Percentiles rank a stretch among this genome's conserved stretches.
phyloP scores from a whole-genome alignment of 1,139 yeast genomes.

The Nakaseomyces kungkrabaensis region DNA sequence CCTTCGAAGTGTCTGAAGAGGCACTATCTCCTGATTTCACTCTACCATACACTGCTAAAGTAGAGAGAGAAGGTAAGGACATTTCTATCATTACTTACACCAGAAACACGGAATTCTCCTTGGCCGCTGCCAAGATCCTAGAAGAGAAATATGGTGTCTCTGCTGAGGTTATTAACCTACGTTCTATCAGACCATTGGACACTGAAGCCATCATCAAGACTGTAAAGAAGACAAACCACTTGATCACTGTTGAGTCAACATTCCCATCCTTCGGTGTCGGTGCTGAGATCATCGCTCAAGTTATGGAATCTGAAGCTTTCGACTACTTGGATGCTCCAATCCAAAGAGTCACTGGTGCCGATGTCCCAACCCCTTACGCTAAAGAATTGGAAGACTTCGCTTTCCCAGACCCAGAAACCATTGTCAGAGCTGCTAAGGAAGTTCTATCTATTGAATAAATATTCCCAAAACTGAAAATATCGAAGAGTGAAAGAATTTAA shows the following conservation, averaged over 20 bases:
- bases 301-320: slow-evolving; percentile 97
- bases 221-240: slow-evolving; percentile 93
- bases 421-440: slow-evolving; percentile 83
- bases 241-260: slow-evolving; percentile 92
- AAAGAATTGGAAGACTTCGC: slow-evolving; percentile 95
- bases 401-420: slow-evolving; percentile 91
- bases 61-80: slow-evolving; percentile 89
- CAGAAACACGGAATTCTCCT: slow-evolving; percentile 76
- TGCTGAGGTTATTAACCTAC: slow-evolving; percentile 90
- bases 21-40: slow-evolving; percentile 80
- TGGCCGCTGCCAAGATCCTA: slow-evolving; percentile 83
- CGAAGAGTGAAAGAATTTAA: background rate
- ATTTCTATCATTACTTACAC: slow-evolving; percentile 84
- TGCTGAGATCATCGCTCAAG: slow-evolving; percentile 93
- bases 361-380: slow-evolving; percentile 98
- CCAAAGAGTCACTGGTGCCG: slow-evolving; percentile 98
- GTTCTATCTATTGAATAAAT: slow-evolving; percentile 58
- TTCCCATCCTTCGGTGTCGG: slow-evolving; percentile 99
- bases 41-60: slow-evolving; percentile 87
- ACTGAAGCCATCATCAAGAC: slow-evolving; percentile 76
- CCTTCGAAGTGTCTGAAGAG: slow-evolving; percentile 84
- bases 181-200: slow-evolving; percentile 96
- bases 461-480: background rate
- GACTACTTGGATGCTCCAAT: slow-evolving; percentile 98
- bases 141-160: slow-evolving; percentile 77